These are phyloP conservation scores for Fusarium hostae DNA, from an alignment of 2,329 filamentous ascomycete species.

Conservation along the genomic window DNA sequence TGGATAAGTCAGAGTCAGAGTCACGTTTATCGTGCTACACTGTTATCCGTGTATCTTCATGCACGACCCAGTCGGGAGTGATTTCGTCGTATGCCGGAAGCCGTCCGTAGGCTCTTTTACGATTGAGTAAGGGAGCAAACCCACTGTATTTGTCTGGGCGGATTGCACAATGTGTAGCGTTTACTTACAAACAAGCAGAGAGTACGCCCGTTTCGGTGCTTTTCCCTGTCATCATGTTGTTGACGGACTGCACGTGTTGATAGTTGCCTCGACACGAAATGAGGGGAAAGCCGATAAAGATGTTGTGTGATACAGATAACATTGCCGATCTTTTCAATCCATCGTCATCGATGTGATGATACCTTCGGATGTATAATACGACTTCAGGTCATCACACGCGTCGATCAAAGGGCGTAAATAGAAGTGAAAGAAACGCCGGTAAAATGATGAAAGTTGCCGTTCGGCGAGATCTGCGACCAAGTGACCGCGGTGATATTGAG, in stretches of 20 bases:
- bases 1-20: slow-evolving; percentile 20
- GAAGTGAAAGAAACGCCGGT: slow-evolving; percentile 20
- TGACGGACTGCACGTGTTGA: slow-evolving; percentile 24
- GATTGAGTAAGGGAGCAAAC: slow-evolving; percentile 6
- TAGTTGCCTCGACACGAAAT: slow-evolving; percentile 4
- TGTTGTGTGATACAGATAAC: slow-evolving; percentile 8
- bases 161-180: slow-evolving; percentile 16
- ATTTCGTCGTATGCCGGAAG: slow-evolving; percentile 16
- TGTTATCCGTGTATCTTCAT: slow-evolving; percentile 24
- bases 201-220: slow-evolving; percentile 19
- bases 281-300: slow-evolving; percentile 26
- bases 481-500: slow-evolving; percentile 25
- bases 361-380: slow-evolving; percentile 2
- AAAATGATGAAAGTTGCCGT: slow-evolving; percentile 31
- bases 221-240: slow-evolving; percentile 7
- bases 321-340: slow-evolving; percentile 24
- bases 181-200: slow-evolving; percentile 35
- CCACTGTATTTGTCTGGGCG: slow-evolving; percentile 20
- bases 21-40: slow-evolving; percentile 14
- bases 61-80: slow-evolving; percentile 29
- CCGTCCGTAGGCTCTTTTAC: not conserved
- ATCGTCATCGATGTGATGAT: slow-evolving; percentile 29
- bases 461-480: slow-evolving; percentile 38
- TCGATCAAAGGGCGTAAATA: slow-evolving; percentile 19
- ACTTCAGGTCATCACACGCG: slow-evolving; percentile 5